Evolutionary conservation across 1,284 basidiomycete species (phyloP).

Genomic region (Paramarasmius palmivorus): DNA sequence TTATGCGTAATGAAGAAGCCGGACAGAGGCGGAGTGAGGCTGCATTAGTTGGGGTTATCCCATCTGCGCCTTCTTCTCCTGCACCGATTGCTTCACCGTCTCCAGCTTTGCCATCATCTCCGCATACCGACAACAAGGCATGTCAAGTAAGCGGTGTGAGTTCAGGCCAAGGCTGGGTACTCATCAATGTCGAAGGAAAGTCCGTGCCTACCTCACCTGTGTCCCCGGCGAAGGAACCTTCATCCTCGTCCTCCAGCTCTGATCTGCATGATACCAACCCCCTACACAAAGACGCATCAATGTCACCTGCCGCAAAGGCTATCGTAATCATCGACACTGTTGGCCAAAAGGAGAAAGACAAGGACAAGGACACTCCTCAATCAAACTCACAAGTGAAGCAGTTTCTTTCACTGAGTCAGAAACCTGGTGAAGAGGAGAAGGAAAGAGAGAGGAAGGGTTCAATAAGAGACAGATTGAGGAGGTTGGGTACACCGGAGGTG

Average conservation of each 20-base stretch:
- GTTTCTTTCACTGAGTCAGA: conserved; percentile 40
- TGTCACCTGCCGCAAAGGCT: conserved; percentile 54
- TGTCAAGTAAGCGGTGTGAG: conserved; percentile 20
- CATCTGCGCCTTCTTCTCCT: conserved; percentile 27
- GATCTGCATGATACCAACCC: background rate
- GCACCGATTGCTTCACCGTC: no score
- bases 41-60: conserved; percentile 48
- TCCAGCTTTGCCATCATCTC: no score
- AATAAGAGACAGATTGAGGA: no score
- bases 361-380: conserved; percentile 27
- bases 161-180: conserved; percentile 56
- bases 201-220: conserved; percentile 25
- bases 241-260: background rate
- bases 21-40: conserved; percentile 53
- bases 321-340: conserved; percentile 60
- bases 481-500: no score
- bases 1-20: conserved; percentile 35
- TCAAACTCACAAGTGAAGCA: conserved; percentile 28
- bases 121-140: conserved; percentile 12
- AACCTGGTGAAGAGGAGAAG: no score
- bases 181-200: conserved; percentile 60
- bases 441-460: no score
- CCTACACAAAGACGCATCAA: conserved; percentile 17
- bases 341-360: conserved; percentile 44
- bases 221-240: background rate